Evolutionary conservation across 2,329 filamentous ascomycete genomes (phyloP).

Genomic region (Cordyceps pruinosa): DNA sequence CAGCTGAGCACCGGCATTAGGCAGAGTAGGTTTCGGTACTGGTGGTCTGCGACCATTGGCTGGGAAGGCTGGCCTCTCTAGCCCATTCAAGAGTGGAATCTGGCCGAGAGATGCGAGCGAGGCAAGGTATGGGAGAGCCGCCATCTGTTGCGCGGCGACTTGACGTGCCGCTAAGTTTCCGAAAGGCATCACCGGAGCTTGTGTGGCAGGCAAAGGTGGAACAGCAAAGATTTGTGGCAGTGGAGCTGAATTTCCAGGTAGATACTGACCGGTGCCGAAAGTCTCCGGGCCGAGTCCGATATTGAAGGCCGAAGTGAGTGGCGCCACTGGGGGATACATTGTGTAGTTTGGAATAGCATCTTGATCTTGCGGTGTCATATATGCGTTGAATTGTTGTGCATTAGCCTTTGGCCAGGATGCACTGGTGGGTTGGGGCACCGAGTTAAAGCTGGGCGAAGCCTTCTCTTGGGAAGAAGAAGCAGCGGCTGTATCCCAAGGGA

Average conservation of each 20-base stretch:
- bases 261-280: neutral
- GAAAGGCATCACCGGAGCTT: neutral
- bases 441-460: neutral
- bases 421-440: neutral
- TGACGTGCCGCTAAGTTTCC: neutral
- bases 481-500: neutral
- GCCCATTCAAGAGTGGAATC: neutral
- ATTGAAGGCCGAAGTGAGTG: neutral
- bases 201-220: neutral
- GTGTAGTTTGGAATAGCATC: neutral
- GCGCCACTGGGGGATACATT: neutral
- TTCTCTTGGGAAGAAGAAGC: neutral
- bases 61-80: neutral
- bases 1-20: conserved; percentile 36
- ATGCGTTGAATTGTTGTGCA: neutral
- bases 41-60: conserved; percentile 11
- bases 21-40: conserved; percentile 34
- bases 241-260: neutral
- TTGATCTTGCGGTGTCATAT: neutral
- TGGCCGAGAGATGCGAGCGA: neutral
- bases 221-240: neutral
- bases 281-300: neutral
- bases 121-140: conserved; percentile 2
- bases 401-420: neutral
- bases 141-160: neutral